phyloP scores from a whole-genome alignment of 2,329 filamentous ascomycete genomes.

The Botrytis aclada region DNA sequence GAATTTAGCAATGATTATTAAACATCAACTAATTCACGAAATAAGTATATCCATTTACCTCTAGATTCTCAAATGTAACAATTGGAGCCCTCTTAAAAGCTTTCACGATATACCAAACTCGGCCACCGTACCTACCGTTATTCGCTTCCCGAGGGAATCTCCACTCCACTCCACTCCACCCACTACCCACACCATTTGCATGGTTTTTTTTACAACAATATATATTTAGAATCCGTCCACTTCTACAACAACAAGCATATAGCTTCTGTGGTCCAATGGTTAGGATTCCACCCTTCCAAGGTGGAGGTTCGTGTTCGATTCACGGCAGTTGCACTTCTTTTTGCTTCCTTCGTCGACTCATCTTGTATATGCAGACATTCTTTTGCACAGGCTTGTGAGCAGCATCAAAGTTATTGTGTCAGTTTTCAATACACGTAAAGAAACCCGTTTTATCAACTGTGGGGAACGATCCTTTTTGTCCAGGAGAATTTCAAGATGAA shows the following conservation, averaged over 20 bases:
- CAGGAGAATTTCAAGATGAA: background rate
- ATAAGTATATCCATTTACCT: background rate
- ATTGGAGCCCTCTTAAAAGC: background rate
- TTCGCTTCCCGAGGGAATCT: background rate
- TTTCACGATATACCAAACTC: background rate
- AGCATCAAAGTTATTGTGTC: background rate
- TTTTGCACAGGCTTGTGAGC: background rate
- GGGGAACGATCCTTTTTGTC: background rate
- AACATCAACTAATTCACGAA: background rate
- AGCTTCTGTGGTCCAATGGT: constrained; percentile 15
- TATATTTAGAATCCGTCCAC: rapidly evolving
- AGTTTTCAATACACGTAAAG: too few relatives aligned
- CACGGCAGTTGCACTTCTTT: background rate
- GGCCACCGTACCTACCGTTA: background rate
- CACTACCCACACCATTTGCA: background rate
- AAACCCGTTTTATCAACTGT: background rate
- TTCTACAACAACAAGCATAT: rapidly evolving
- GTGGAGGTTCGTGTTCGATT: constrained; percentile 5
- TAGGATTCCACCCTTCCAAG: constrained; percentile 9
- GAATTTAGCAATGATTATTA: rapidly evolving
- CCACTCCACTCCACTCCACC: background rate
- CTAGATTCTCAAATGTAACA: background rate
- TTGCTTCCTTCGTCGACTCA: rapidly evolving
- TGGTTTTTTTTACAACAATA: rapidly evolving
- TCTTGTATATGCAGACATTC: rapidly evolving